Conservation (phyloP, 2,329 filamentous ascomycete species). For the Cytospora piceae region DNA sequence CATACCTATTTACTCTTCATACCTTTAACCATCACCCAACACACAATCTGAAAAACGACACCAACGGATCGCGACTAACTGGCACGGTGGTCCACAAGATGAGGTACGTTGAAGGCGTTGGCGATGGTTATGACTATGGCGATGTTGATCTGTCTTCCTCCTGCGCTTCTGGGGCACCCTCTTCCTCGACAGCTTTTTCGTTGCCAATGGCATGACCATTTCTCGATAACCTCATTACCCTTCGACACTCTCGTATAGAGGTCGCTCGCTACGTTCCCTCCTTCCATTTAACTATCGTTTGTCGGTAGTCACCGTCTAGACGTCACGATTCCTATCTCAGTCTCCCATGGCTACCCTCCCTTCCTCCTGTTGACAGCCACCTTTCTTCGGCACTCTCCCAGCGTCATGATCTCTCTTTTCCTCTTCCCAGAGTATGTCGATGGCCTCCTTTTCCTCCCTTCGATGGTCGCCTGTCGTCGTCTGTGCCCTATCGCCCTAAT, state of each 20-base stretch:
- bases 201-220: background rate
- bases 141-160: background rate
- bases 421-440: background rate
- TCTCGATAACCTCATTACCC: background rate
- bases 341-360: background rate
- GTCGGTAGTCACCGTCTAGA: background rate
- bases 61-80: background rate
- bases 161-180: background rate
- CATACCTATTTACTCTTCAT: background rate
- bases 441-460: no score
- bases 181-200: background rate
- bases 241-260: background rate
- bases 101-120: constrained; percentile 19
- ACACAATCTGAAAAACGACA: background rate
- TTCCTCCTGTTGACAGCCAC: background rate
- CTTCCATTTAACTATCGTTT: background rate
- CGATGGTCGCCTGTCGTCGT: background rate
- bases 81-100: constrained; percentile 17
- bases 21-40: background rate
- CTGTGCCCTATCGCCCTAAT: background rate
- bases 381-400: background rate
- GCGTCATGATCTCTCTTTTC: background rate
- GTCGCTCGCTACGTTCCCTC: background rate
- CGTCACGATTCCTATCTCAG: background rate
- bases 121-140: background rate